Base-by-base conservation (phyloP, 768 basidiomycete species). In the Mycena filopes region DNA sequence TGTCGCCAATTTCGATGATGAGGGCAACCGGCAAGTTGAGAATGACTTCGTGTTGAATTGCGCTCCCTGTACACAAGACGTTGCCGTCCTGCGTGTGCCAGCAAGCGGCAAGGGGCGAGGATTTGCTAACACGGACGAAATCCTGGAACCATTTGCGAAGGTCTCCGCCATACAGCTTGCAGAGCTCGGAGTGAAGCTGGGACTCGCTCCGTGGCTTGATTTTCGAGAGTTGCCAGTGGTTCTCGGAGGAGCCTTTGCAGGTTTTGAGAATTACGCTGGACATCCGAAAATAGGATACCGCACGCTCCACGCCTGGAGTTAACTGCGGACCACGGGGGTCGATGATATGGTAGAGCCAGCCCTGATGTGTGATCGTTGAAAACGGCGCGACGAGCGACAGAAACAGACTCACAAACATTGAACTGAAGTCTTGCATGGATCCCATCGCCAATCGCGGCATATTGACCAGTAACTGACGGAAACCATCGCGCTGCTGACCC, bases 91-190 rank as follows among this genome's bases (percentile, higher is more conserved):
- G 46, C 11, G 46, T 26, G 15, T 29, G 41, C 51, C 50, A 61
- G 16, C 60, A 61, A 1, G 26, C 51, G 4, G 51, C 49, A 13
- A 46, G 42, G 15, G 50, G 21, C 16, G 31, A 43, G 9, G 49
- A 11, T 38, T 53, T 38, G 21, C 7, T 13, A 11, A 49, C 38
- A 8, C 61, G 61, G 20, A 63, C 29, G 2, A 42, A 11, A 16
- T 55, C 61, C 15, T 48, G 47, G 25, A 63, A 63, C 61, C 61
- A 63, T 43, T 55, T 63, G 1, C 51, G 60, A 21, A 61, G 12
- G 53, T 61, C 20, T 5, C 51, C 51, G 6, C 25, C 11, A 16
- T 61, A 61, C 15, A 2, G 25, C 20, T 20, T 4, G 26, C 60
- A 61, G 4, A 36, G 58, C 3, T 21, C 38, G 15, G 11, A 4